Base-by-base conservation (phyloP, 345 rosid genomes). In the Pugionium cornutum region DNA sequence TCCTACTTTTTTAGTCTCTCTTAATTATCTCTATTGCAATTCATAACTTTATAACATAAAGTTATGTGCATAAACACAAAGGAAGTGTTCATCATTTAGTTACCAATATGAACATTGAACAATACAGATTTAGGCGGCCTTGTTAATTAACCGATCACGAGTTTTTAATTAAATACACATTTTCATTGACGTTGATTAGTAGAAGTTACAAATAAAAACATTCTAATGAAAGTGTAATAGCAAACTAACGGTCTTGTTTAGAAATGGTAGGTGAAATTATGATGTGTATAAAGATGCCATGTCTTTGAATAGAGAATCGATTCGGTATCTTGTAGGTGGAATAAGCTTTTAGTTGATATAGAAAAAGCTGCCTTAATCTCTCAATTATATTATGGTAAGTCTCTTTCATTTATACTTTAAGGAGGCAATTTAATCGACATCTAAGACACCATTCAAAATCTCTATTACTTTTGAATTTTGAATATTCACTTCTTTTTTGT, bases 331-430 rank as follows among this genome's bases (percentile, higher is more conserved):
- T 59, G 32, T 73, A 66, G 56, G 57, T 66, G 62, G 67, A 58
- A 73, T 72, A 57, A 58, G 76, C 76, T 65, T 72, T 73, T 66
- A 49, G 67, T 59, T 58, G 76, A 59, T 51, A 65, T 72, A 44
- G 39, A 35, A 65, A 71, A 65, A 58, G 56, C 51, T 44, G 50
- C 35, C 62, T 73, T 73, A 73, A 66, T 73, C 77, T 58, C 70
- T 59, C 62, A 54, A 74, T 74, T 74, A 67, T 29, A 53, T 74
- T 56, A 53, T 67, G 77, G 68, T 61, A 62, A 67, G 77, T 68
- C 74, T 55, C 69, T 74, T 74, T 74, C 77, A 74, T 54, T 62
- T 74, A 54, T 74, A 48, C 73, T 74, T 74, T 74, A 74, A 62
- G 77, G 73, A 62, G 69, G 77, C 77, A 74, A 74, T 52, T 56